Conservation (phyloP, 345 rosid species). For the Acer yangbiense region DNA sequence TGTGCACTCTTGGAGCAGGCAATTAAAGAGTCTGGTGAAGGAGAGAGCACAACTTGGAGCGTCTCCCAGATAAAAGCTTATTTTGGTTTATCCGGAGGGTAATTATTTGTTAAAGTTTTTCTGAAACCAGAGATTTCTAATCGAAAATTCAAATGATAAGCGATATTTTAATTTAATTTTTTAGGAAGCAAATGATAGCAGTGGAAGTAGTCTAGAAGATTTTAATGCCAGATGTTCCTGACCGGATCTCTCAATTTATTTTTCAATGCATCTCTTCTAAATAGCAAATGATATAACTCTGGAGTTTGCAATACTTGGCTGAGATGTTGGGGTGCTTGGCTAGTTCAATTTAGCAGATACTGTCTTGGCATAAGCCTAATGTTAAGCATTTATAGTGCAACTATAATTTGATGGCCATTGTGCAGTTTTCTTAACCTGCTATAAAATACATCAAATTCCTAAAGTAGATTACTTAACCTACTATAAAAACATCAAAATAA, state of each 20-base stretch:
- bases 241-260: not conserved
- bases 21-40: constrained; percentile 77
- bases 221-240: not conserved
- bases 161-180: not conserved
- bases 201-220: not conserved
- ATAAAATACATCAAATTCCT: not conserved
- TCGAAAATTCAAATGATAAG: not conserved
- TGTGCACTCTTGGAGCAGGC: constrained; percentile 91
- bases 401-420: not conserved
- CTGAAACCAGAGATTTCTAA: not conserved
- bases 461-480: not conserved
- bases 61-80: constrained; percentile 81
- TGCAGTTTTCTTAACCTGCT: not conserved
- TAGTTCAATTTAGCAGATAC: not conserved
- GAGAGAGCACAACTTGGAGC: constrained; percentile 80
- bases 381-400: not conserved
- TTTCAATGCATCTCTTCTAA: not conserved
- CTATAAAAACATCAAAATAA: not conserved
- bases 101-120: constrained; percentile 17
- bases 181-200: not conserved
- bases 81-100: constrained; percentile 98
- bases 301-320: not conserved
- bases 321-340: not conserved
- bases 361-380: constrained; percentile 5
- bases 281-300: not conserved